Percentiles rank a stretch among this genome's conserved stretches.
Conservation (phyloP, 2,329 filamentous ascomycete species). For the Rutstroemia sp. region DNA sequence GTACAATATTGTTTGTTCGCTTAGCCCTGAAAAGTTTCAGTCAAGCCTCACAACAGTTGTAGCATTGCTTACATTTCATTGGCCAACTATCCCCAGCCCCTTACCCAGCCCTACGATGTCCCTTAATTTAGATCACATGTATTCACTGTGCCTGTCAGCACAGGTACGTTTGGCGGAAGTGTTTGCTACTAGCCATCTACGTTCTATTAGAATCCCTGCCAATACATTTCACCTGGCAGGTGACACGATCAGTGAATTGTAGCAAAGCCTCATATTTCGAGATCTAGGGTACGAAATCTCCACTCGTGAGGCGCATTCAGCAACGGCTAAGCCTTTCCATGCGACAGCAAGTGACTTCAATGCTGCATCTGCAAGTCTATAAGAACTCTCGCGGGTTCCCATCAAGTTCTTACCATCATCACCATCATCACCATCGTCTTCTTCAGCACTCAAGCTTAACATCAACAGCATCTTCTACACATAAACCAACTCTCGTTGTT, state of each 20-base stretch:
- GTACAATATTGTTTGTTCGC: not conserved
- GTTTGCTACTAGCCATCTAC: not conserved
- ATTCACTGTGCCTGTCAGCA: not conserved
- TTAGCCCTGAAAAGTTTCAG: not conserved
- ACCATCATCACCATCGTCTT: not conserved
- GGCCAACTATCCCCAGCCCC: not conserved
- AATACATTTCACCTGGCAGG: too few relatives aligned
- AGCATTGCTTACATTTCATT: not conserved
- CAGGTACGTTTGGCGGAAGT: not conserved
- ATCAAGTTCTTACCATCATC: not conserved
- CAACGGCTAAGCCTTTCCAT: too few relatives aligned
- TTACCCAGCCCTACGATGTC: not conserved
- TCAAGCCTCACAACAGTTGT: not conserved
- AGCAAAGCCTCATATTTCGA: too few relatives aligned
- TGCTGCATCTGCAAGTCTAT: not conserved
- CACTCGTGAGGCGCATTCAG: too few relatives aligned
- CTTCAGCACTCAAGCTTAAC: not conserved
- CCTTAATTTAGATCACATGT: not conserved
- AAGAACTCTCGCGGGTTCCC: not conserved
- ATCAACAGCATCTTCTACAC: not conserved
- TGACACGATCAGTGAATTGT: too few relatives aligned
- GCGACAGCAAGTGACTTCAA: too few relatives aligned
- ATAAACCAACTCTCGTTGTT: not conserved
- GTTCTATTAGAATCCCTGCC: too few relatives aligned
- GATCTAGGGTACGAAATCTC: too few relatives aligned